phyloP scores from a whole-genome alignment of 176 grass and related monocot species.

The Zizania latifolia region DNA sequence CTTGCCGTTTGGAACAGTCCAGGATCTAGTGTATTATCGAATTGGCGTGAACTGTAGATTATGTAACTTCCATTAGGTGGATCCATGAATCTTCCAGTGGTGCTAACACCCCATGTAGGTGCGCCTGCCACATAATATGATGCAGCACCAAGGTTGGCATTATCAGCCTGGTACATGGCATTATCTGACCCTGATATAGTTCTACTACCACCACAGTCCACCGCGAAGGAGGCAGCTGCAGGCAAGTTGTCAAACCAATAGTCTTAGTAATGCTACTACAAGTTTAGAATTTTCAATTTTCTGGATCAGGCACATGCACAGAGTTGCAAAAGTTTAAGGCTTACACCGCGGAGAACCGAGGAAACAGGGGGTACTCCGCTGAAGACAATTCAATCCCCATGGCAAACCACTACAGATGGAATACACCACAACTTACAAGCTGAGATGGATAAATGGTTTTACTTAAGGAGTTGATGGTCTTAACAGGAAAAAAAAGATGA shows the following conservation, averaged over 20 bases:
- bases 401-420: constrained; percentile 47
- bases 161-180: constrained; percentile 49
- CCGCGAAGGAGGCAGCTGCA: constrained; percentile 57
- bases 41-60: constrained; percentile 29
- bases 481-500: neutral
- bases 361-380: constrained; percentile 54
- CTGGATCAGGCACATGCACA: neutral
- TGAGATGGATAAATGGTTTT: neutral
- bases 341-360: constrained; percentile 57
- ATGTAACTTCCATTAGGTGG: constrained; percentile 45
- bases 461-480: neutral
- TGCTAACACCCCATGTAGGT: constrained; percentile 65
- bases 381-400: constrained; percentile 54
- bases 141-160: constrained; percentile 37
- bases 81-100: constrained; percentile 52
- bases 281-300: neutral
- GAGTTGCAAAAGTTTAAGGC: constrained; percentile 4
- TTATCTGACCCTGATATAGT: constrained; percentile 49
- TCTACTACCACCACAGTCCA: constrained; percentile 49
- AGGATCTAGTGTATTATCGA: constrained; percentile 56
- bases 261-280: neutral
- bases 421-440: neutral
- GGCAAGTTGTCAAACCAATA: neutral
- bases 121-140: constrained; percentile 45
- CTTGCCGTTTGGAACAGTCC: constrained; percentile 56